A percentile compares a stretch with the other conserved stretches of the same genome.
These are phyloP conservation scores for Jacaranda copaia DNA, from an alignment of 257 asterid genomes.

Conservation along the genomic window DNA sequence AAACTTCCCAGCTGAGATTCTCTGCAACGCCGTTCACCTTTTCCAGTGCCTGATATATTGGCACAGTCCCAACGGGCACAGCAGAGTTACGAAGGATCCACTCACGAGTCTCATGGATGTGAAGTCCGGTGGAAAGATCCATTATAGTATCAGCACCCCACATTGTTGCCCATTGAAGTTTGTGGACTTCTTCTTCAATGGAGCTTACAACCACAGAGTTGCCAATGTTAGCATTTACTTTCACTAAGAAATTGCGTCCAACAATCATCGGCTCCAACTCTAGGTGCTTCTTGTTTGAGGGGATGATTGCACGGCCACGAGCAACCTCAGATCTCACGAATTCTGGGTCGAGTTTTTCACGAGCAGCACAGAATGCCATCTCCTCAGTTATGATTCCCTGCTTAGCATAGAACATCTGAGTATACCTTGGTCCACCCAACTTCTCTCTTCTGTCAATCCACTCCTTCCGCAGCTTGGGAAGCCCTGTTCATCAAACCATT, in stretches of 20 bases:
- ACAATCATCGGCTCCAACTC: constrained; percentile 96
- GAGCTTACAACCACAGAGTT: constrained; percentile 97
- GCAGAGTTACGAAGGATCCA: constrained; percentile 97
- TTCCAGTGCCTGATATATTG: constrained; percentile 93
- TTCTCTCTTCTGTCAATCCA: constrained; percentile 91
- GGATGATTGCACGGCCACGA: constrained; percentile 98
- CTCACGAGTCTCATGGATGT: constrained; percentile 97
- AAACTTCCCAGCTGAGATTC: constrained; percentile 90
- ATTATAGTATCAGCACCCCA: constrained; percentile 98
- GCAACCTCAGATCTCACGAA: constrained; percentile 94
- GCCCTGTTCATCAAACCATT: constrained; percentile 56
- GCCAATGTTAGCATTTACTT: constrained; percentile 93
- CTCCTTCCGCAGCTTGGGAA: constrained; percentile 84
- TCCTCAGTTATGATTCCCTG: constrained; percentile 93
- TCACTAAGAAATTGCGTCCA: constrained; percentile 95
- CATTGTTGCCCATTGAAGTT: constrained; percentile 99
- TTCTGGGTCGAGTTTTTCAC: constrained; percentile 90
- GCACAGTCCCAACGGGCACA: constrained; percentile 96
- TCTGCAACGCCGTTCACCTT: constrained; percentile 93
- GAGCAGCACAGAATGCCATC: constrained; percentile 95
- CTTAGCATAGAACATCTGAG: constrained; percentile 96
- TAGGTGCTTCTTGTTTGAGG: constrained; percentile 88
- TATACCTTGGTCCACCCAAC: constrained; percentile 77
- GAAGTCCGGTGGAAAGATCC: constrained; percentile 97
- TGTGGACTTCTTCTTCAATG: constrained; percentile 96